Conservation (phyloP, 352 stramenopile species). For the Globisporangium lucens region DNA sequence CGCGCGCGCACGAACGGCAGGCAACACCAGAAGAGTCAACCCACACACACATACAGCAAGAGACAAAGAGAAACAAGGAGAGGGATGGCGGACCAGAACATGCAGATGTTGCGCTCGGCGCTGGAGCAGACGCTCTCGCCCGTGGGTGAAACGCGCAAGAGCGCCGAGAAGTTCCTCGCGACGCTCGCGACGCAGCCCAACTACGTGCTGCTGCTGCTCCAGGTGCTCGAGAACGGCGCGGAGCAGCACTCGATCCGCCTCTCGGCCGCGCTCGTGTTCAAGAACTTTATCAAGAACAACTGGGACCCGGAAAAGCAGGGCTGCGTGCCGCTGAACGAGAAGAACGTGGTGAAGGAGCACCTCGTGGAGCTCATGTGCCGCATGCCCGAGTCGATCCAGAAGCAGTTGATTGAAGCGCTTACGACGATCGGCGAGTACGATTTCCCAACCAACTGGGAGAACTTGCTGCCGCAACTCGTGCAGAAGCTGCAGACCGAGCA, state of each 20-base stretch:
- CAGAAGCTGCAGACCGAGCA: constrained; percentile 86
- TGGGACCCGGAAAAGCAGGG: constrained; percentile 91
- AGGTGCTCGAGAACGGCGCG: constrained; percentile 60
- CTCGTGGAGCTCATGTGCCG: constrained; percentile 99
- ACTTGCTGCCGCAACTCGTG: constrained; percentile 94
- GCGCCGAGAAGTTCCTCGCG: constrained; percentile 63
- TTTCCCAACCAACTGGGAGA: constrained; percentile 96
- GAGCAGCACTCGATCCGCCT: constrained; percentile 71
- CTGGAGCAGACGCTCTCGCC: constrained; percentile 80
- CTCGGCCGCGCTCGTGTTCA: constrained; percentile 89
- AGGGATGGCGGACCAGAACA: constrained; percentile 58
- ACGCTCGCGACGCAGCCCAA: constrained; percentile 57
- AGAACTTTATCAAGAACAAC: constrained; percentile 98
- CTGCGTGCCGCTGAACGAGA: constrained; percentile 82
- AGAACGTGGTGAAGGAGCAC: constrained; percentile 95
- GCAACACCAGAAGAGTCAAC: constrained; percentile 1
- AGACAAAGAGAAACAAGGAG: constrained; percentile 7
- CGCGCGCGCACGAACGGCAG: background rate
- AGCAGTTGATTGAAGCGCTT: constrained; percentile 96
- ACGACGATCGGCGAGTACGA: constrained; percentile 96
- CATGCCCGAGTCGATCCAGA: constrained; percentile 90
- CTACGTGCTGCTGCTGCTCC: constrained; percentile 70
- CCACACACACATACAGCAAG: background rate
- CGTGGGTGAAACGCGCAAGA: constrained; percentile 64
- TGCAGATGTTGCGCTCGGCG: constrained; percentile 62